Evolutionary conservation across 805 yeast species (phyloP).

Genomic region (Wickerhamiella kazuoi): DNA sequence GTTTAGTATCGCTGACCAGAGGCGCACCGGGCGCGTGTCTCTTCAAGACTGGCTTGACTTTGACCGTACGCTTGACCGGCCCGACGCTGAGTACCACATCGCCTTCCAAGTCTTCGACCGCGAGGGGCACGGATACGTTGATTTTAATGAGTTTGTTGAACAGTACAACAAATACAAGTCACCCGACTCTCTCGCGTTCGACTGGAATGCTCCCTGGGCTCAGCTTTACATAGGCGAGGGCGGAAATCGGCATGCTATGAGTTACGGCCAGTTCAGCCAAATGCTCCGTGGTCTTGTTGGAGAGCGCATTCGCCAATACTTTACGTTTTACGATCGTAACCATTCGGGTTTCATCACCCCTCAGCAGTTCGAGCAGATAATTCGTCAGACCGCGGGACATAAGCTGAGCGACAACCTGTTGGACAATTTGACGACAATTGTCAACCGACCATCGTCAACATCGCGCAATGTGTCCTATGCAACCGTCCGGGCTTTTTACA

Average conservation of each 20-base stretch:
- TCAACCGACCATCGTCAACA: constrained; percentile 18
- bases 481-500: constrained; percentile 27
- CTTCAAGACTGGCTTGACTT: constrained; percentile 60
- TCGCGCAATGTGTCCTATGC: constrained; percentile 24
- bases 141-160: constrained; percentile 24
- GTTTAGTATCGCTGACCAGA: constrained; percentile 63
- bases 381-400: constrained; percentile 24
- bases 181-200: constrained; percentile 23
- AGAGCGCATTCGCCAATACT: constrained; percentile 31
- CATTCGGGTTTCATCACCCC: constrained; percentile 25
- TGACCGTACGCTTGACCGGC: constrained; percentile 35
- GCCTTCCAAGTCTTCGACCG: constrained; percentile 30
- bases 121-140: constrained; percentile 23
- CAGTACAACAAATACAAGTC: constrained; percentile 22
- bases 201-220: constrained; percentile 28
- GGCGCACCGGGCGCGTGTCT: constrained; percentile 47
- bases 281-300: constrained; percentile 29
- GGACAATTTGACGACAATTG: constrained; percentile 22
- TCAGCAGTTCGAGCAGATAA: constrained; percentile 24
- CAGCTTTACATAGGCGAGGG: constrained; percentile 24
- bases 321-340: constrained; percentile 21
- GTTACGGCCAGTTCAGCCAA: constrained; percentile 27
- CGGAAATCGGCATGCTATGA: constrained; percentile 22
- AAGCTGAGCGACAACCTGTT: constrained; percentile 26
- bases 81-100: constrained; percentile 37